A percentile compares a stretch with the other conserved stretches of the same genome.
Evolutionary conservation across 2,329 filamentous ascomycete genomes (phyloP).

Genomic region (Sarocladium brachiariae): DNA sequence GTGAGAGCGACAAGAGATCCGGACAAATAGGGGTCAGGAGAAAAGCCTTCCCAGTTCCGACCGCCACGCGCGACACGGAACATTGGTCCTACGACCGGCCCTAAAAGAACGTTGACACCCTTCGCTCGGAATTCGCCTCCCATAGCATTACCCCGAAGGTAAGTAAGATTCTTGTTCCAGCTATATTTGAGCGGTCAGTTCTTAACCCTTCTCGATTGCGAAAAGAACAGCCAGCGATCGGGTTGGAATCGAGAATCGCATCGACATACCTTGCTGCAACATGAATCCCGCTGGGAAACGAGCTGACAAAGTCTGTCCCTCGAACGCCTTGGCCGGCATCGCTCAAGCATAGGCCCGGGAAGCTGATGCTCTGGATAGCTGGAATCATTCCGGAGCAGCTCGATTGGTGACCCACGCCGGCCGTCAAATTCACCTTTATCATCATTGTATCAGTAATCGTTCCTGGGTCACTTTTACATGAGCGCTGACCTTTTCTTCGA

Average conservation of each 20-base stretch:
- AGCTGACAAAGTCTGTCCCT: constrained; percentile 33
- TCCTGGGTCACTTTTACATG: constrained; percentile 3
- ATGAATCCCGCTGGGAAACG: constrained; percentile 34
- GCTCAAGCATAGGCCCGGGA: constrained; percentile 37
- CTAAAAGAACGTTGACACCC: constrained; percentile 63
- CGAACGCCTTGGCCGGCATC: constrained; percentile 38
- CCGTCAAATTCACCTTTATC: constrained; percentile 59
- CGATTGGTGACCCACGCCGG: constrained; percentile 52
- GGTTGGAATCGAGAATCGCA: neutral
- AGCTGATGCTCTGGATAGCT: constrained; percentile 29
- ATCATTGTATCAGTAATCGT: neutral
- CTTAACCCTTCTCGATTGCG: constrained; percentile 7
- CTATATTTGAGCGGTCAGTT: constrained; percentile 14
- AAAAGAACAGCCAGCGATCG: too few species aligned
- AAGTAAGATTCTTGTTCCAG: constrained; percentile 69
- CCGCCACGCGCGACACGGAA: constrained; percentile 41
- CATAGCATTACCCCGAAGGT: constrained; percentile 64
- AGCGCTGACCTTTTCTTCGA: constrained; percentile 59
- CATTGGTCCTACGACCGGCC: constrained; percentile 34
- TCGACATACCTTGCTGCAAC: constrained; percentile 30
- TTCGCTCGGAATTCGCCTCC: constrained; percentile 66
- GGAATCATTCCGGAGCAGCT: constrained; percentile 41
- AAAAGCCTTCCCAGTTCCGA: constrained; percentile 59
- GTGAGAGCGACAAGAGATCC: constrained; percentile 41
- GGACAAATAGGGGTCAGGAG: constrained; percentile 61